Conservation (phyloP, 441 rosid species). For the Croton setiger region DNA sequence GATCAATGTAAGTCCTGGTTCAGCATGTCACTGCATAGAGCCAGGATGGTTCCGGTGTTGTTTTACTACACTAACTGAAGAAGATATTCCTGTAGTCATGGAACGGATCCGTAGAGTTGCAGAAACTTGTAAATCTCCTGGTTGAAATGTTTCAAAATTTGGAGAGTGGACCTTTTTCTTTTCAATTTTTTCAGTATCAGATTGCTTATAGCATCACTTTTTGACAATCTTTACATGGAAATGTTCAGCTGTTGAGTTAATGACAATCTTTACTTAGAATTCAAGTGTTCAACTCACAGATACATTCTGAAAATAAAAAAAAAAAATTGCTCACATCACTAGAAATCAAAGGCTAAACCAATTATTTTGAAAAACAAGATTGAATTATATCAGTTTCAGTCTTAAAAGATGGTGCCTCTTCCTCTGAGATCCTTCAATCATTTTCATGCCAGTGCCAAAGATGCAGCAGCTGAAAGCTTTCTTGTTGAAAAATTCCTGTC, state of each 20-base stretch:
- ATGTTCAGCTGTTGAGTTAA: conserved; percentile 16
- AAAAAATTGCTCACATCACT: conserved; percentile 17
- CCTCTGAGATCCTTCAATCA: conserved; percentile 52
- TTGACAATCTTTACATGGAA: not conserved
- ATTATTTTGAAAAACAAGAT: conserved; percentile 6
- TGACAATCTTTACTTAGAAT: conserved; percentile 7
- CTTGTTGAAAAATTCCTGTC: conserved; percentile 49
- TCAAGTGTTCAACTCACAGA: conserved; percentile 19
- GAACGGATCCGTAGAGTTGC: conserved; percentile 50
- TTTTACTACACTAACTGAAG: conserved; percentile 56
- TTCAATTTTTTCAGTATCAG: not conserved
- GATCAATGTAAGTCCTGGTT: conserved; percentile 83
- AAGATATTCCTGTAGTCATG: conserved; percentile 59
- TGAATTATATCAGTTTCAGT: conserved; percentile 39
- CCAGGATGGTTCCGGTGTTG: conserved; percentile 95
- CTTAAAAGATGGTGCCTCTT: conserved; percentile 41
- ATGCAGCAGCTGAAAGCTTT: conserved; percentile 48
- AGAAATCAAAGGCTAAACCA: conserved; percentile 16
- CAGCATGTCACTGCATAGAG: conserved; percentile 87
- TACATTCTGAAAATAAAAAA: conserved; percentile 18
- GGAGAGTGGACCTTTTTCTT: not conserved
- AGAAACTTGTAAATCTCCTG: conserved; percentile 41
- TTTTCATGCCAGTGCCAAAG: conserved; percentile 48
- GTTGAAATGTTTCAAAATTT: conserved; percentile 21
- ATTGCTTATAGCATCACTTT: conserved; percentile 10